Base-by-base conservation (phyloP, 2,329 filamentous ascomycete genomes). In the Gremmenia infestans region DNA sequence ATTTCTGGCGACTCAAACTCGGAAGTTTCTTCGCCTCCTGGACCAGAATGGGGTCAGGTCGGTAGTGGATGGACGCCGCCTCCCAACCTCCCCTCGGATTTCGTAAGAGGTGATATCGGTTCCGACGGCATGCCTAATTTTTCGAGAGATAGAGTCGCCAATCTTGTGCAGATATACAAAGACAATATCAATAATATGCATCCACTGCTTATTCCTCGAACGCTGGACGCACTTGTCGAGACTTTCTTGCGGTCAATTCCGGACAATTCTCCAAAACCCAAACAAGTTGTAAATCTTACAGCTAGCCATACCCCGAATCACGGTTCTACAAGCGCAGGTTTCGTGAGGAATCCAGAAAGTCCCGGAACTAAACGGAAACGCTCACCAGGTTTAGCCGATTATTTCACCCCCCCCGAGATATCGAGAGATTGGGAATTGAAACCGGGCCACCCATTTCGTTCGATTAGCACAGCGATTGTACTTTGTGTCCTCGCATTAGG, bases 401-500 rank as follows among this genome's bases (percentile, higher is more conserved):
- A 61, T 15, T 17, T 4, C 28, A 32, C 17, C 42, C 53, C 55
- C 22, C 14, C 23, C 9, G 63, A 63, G 65, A 63, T 58, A 64
- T 57, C 36, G 59, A 65, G 51, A 49, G 62, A 56, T n/a, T 47
- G 53, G 19, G 65, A 68, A 23, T 53, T 62, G 19, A 80, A 78
- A 62, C 72, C 74, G 6, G 75, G 77, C 3, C 76, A 76, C 54
- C 82, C 83, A 2, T 81, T 80, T 62, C 78, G 86, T 52, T 90
- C 87, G 7, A 84, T 94, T 15, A 81, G 85, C 52, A 96, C 89
- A 63, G 91, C 91, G 0, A 79, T 97, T 40, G 82, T 97, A 1
- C 78, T 97, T 2, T 78, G 93, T 4, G 83, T 96, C 1, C 78
- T 97, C 53, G 93, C 93, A 0, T 75, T 99, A 5, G 94, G 94